These are phyloP conservation scores for Euphorbia schlechtendalii DNA, from an alignment of 441 rosid species.

Conservation along the genomic window DNA sequence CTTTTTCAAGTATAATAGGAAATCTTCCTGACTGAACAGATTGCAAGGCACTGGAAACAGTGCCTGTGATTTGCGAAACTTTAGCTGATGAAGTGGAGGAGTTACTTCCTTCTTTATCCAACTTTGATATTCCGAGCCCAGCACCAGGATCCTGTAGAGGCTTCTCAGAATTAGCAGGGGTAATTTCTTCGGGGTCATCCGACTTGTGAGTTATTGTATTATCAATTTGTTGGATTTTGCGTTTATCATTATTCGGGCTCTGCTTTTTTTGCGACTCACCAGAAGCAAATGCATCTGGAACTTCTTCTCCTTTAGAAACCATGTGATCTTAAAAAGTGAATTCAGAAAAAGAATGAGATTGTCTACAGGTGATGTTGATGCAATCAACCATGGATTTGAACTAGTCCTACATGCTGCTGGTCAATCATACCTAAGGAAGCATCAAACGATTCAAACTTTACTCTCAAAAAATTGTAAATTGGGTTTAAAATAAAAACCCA, in stretches of 20 bases:
- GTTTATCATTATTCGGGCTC: conserved; percentile 23
- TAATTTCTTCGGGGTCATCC: conserved; percentile 23
- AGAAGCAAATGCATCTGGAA: conserved; percentile 27
- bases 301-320: conserved; percentile 41
- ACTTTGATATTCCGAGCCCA: conserved; percentile 20
- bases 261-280: conserved; percentile 27
- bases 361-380: conserved; percentile 16
- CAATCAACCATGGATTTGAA: conserved; percentile 18
- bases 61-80: conserved; percentile 27
- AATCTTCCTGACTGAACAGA: conserved; percentile 51
- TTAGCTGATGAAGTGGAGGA: conserved; percentile 28
- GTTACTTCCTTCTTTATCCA: conserved; percentile 37
- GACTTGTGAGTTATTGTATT: conserved; percentile 23
- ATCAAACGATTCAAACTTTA: background rate
- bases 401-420: conserved; percentile 14
- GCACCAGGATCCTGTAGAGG: conserved; percentile 21
- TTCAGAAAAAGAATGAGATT: conserved; percentile 23
- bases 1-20: conserved; percentile 60
- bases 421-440: conserved; percentile 26
- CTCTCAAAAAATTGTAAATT: background rate
- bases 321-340: conserved; percentile 25
- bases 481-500: background rate
- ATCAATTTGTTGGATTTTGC: conserved; percentile 19
- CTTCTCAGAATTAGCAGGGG: conserved; percentile 24
- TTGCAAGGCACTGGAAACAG: conserved; percentile 23